A percentile compares a stretch with the other conserved stretches of the same genome.
Evolutionary conservation across 2,329 filamentous ascomycete species (phyloP).

Genomic region (Cercospora canescens): DNA sequence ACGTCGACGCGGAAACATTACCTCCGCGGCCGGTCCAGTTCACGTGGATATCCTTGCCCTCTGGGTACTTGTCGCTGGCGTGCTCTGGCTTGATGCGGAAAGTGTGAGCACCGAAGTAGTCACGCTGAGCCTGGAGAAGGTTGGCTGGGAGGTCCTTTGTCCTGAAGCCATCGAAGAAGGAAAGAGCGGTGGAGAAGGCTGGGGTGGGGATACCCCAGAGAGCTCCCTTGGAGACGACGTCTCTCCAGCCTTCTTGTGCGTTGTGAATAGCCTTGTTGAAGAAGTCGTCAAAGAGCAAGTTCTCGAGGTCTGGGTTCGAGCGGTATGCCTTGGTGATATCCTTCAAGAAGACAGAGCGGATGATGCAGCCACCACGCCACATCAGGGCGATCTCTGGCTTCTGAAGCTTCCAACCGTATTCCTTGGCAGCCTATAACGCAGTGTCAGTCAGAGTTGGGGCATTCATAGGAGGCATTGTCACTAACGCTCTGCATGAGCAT

Average conservation of each 20-base stretch:
- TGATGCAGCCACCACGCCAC: slow-evolving; percentile 99
- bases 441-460: slow-evolving; percentile 12
- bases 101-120: slow-evolving; percentile 83
- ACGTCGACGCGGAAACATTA: slow-evolving; percentile 95
- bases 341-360: slow-evolving; percentile 99
- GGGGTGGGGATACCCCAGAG: slow-evolving; percentile 94
- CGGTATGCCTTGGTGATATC: slow-evolving; percentile 98
- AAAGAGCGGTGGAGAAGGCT: slow-evolving; percentile 93
- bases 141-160: slow-evolving; percentile 97
- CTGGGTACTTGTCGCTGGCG: slow-evolving; percentile 66
- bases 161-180: slow-evolving; percentile 98
- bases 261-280: slow-evolving; percentile 99
- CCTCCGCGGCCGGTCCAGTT: slow-evolving; percentile 99
- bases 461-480: slow-evolving; percentile 17
- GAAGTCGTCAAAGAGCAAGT: slow-evolving; percentile 98
- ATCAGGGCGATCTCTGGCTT: slow-evolving; percentile 99
- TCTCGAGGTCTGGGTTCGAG: slow-evolving; percentile 90
- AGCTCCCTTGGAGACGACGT: slow-evolving; percentile 87
- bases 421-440: slow-evolving; percentile 75
- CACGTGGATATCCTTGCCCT: slow-evolving; percentile 89
- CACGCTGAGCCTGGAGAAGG: slow-evolving; percentile 96
- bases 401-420: slow-evolving; percentile 98
- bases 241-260: slow-evolving; percentile 86
- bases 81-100: slow-evolving; percentile 56
- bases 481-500: slow-evolving; percentile 98